A percentile compares a stretch with the other conserved stretches of the same genome.
phyloP scores from a whole-genome alignment of 2,329 filamentous ascomycete species.

The Fusarium sp. region DNA sequence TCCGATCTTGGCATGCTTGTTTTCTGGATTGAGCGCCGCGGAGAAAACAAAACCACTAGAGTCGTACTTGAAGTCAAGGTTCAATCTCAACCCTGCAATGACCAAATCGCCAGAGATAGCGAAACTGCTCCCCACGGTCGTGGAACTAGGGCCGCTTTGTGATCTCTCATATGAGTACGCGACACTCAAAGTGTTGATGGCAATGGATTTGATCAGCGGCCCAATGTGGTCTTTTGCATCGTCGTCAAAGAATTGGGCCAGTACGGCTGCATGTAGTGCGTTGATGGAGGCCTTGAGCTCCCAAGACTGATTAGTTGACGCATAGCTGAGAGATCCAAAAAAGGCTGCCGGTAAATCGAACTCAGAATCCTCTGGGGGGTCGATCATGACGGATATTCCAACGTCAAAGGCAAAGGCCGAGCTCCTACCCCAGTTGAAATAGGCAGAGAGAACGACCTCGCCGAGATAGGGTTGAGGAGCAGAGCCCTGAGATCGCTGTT shows the following conservation, averaged over 20 bases:
- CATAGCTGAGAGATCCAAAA: background rate
- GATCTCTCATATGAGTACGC: slow-evolving; percentile 10
- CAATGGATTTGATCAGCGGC: slow-evolving; percentile 22
- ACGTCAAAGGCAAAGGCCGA: background rate
- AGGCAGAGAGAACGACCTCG: background rate
- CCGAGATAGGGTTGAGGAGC: background rate
- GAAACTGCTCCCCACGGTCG: slow-evolving; percentile 2
- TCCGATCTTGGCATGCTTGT: slow-evolving; percentile 5
- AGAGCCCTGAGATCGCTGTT: background rate
- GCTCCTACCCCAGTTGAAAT: background rate
- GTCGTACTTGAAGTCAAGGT: slow-evolving; percentile 17
- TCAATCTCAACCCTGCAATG: slow-evolving; percentile 15
- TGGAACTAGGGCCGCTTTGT: background rate
- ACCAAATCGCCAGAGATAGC: slow-evolving; percentile 31
- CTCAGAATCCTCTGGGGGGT: background rate
- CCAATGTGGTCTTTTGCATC: slow-evolving; percentile 3
- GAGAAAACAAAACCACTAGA: background rate
- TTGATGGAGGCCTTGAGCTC: slow-evolving; percentile 4
- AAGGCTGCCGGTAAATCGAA: background rate
- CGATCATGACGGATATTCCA: background rate
- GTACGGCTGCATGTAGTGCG: slow-evolving; percentile 1
- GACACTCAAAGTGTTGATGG: slow-evolving; percentile 6
- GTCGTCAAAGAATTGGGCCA: slow-evolving; percentile 25
- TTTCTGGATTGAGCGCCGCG: background rate
- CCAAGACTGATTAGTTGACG: background rate